Evolutionary conservation across 2,329 filamentous ascomycete genomes (phyloP).

Genomic region (Grosmannia penicillata): DNA sequence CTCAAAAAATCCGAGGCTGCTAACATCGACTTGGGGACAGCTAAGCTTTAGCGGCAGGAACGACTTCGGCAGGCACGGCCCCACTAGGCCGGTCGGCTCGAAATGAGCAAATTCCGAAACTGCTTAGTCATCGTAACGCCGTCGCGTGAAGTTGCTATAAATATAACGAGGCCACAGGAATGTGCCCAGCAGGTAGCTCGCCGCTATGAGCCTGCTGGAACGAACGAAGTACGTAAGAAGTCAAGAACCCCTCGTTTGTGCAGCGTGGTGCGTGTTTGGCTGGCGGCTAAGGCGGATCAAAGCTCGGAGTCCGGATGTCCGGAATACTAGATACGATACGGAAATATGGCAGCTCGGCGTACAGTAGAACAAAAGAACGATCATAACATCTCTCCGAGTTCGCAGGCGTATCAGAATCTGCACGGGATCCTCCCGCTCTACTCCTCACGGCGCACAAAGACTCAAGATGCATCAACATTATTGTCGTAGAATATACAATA

Average conservation of each 20-base stretch:
- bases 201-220: too few species aligned
- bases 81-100: not conserved
- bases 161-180: not conserved
- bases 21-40: not conserved
- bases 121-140: not conserved
- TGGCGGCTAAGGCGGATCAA: too few species aligned
- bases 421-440: too few species aligned
- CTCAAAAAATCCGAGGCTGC: not conserved
- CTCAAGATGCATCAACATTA: not conserved
- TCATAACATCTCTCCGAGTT: too few species aligned
- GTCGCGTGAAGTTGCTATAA: not conserved
- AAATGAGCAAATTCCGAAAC: not conserved
- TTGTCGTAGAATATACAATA: conserved; percentile 8
- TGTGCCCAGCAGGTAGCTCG: too few species aligned
- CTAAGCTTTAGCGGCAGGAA: not conserved
- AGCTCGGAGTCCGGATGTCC: too few species aligned
- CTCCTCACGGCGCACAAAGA: not conserved
- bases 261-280: too few species aligned
- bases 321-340: not conserved
- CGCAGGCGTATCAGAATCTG: too few species aligned
- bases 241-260: too few species aligned
- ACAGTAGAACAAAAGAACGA: too few species aligned
- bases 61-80: not conserved
- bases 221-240: too few species aligned
- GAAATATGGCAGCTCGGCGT: too few species aligned